Conservation (phyloP, 1,284 basidiomycete species). For the Sanghuangporus weigelae region DNA sequence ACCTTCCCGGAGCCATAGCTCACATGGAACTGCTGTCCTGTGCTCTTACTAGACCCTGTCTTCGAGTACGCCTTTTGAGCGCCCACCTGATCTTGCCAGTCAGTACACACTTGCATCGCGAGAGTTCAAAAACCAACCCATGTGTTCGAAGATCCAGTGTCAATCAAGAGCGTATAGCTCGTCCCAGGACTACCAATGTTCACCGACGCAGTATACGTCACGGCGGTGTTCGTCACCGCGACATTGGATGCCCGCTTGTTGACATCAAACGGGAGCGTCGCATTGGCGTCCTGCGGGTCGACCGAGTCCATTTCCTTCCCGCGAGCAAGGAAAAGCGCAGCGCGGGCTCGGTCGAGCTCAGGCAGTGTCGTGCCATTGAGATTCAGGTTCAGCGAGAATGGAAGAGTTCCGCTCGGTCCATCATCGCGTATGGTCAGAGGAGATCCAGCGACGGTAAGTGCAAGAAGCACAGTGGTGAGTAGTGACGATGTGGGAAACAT, state of each 20-base stretch:
- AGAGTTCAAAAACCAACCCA: slow-evolving; percentile 19
- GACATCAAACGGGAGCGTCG: not conserved
- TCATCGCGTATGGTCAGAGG: slow-evolving; percentile 5
- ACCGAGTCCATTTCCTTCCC: not conserved
- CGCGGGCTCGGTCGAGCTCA: slow-evolving; percentile 18
- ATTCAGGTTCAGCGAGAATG: slow-evolving; percentile 10
- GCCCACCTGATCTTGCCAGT: slow-evolving; percentile 17
- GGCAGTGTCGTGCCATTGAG: slow-evolving; percentile 8
- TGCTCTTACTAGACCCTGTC: slow-evolving; percentile 17
- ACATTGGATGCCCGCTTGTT: not conserved
- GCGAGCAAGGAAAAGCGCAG: slow-evolving; percentile 2
- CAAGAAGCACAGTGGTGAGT: slow-evolving; percentile 3
- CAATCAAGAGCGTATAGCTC: slow-evolving; percentile 14
- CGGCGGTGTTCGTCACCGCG: slow-evolving; percentile 6
- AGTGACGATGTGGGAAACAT: slow-evolving; percentile 9
- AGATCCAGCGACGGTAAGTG: slow-evolving; percentile 2
- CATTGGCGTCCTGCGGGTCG: slow-evolving; percentile 1
- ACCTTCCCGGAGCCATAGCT: slow-evolving; percentile 19
- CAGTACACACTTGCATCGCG: not conserved
- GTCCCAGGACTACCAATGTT: slow-evolving; percentile 19
- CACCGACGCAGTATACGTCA: slow-evolving; percentile 15
- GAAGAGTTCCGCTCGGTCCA: not conserved
- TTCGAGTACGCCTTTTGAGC: slow-evolving; percentile 17
- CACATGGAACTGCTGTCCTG: slow-evolving; percentile 14
- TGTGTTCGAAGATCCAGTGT: slow-evolving; percentile 22